Percentiles rank a stretch among this genome's conserved stretches.
phyloP scores from a whole-genome alignment of 768 basidiomycete genomes.

The Mrakia frigida region DNA sequence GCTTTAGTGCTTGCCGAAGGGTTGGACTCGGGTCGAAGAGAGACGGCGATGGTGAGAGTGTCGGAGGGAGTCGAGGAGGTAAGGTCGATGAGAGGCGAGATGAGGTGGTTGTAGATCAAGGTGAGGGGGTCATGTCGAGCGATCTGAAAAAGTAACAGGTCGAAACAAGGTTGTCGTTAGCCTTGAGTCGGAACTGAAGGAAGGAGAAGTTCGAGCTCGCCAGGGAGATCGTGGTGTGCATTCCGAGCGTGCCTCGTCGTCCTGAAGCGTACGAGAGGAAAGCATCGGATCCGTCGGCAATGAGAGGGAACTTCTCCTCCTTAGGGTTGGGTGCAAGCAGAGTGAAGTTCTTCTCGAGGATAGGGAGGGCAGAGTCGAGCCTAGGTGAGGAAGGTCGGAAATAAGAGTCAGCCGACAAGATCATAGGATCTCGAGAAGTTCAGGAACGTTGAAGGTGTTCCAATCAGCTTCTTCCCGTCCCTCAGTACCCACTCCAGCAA shows the following conservation, averaged over 20 bases:
- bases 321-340: conserved; percentile 11
- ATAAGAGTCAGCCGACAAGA: not conserved
- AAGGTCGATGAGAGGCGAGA: conserved; percentile 9
- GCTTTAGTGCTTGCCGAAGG: not conserved
- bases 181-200: no score
- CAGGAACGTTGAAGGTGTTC: not conserved
- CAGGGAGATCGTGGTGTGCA: conserved; percentile 23
- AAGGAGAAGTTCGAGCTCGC: not conserved
- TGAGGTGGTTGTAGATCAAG: not conserved
- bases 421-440: no score
- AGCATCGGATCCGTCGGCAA: conserved; percentile 23
- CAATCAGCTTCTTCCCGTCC: no score
- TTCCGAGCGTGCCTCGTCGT: conserved; percentile 3
- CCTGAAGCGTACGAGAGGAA: conserved; percentile 26
- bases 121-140: conserved; percentile 24
- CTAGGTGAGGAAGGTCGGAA: not conserved
- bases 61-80: not conserved
- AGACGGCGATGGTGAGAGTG: conserved; percentile 10
- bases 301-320: conserved; percentile 10
- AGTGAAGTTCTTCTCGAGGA: conserved; percentile 16
- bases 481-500: not conserved
- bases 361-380: conserved; percentile 13
- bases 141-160: not conserved
- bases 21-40: conserved; percentile 12
- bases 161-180: not conserved